Percentiles rank a stretch among this genome's conserved stretches.
These are phyloP conservation scores for Escovopsis sp. DNA, from an alignment of 2,329 filamentous ascomycete genomes.

Conservation along the genomic window DNA sequence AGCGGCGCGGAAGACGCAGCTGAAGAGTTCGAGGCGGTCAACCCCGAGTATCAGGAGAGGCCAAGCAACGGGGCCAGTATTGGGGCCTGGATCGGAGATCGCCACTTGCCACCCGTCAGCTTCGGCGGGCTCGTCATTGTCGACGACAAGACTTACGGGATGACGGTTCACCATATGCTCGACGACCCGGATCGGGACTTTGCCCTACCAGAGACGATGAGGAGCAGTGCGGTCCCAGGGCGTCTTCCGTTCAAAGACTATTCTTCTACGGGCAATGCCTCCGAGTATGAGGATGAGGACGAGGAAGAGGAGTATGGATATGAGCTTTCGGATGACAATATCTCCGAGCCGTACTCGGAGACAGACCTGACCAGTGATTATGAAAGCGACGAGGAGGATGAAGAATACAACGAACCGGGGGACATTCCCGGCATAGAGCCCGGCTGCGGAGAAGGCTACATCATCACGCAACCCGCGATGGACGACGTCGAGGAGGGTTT, in stretches of 20 bases:
- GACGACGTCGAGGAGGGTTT: conserved; percentile 77
- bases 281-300: conserved; percentile 14
- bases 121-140: conserved; percentile 79
- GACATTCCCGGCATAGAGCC: conserved; percentile 68
- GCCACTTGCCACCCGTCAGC: conserved; percentile 79
- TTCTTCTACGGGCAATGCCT: conserved; percentile 4
- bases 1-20: conserved; percentile 24
- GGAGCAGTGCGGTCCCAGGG: conserved; percentile 25
- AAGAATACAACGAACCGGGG: conserved; percentile 45
- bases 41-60: conserved; percentile 62
- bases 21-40: conserved; percentile 34
- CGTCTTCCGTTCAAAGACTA: conserved; percentile 30
- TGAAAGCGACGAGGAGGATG: conserved; percentile 37
- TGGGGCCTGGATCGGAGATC: conserved; percentile 72
- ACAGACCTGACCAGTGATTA: conserved; percentile 39
- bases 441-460: conserved; percentile 60
- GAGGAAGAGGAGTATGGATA: conserved; percentile 41
- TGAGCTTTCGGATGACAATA: conserved; percentile 43
- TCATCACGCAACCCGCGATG: conserved; percentile 81
- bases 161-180: conserved; percentile 96
- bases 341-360: conserved; percentile 38
- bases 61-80: conserved; percentile 85
- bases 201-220: conserved; percentile 12
- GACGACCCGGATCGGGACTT: conserved; percentile 48
- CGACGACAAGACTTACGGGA: conserved; percentile 72